Conservation (phyloP, 352 stramenopile genomes). For the Phytophthora ramorum region DNA sequence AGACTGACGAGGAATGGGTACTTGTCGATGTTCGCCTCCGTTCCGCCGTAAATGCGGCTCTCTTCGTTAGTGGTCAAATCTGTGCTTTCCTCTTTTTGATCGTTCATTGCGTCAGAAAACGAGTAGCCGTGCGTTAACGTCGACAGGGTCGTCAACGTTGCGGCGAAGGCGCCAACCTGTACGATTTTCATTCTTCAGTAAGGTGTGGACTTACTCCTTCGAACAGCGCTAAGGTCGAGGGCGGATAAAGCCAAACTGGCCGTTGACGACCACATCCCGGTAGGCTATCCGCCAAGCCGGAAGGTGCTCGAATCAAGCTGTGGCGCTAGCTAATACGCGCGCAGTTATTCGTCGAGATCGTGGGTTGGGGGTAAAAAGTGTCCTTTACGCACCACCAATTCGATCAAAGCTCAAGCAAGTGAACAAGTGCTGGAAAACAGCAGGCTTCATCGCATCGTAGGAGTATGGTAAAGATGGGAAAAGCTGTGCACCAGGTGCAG, state of each 20-base stretch:
- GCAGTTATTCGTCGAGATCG: too few relatives aligned
- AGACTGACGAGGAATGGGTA: constrained; percentile 66
- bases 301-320: too few relatives aligned
- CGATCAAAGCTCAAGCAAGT: too few relatives aligned
- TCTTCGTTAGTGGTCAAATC: constrained; percentile 32
- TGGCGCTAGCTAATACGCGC: too few relatives aligned
- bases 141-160: constrained; percentile 18
- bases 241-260: too few relatives aligned
- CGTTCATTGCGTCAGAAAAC: constrained; percentile 17
- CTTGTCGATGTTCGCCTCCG: constrained; percentile 29
- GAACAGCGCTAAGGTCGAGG: too few relatives aligned
- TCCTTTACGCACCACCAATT: constrained; percentile 25
- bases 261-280: too few relatives aligned
- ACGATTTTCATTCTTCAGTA: too few relatives aligned
- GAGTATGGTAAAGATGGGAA: constrained; percentile 25
- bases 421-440: constrained; percentile 28
- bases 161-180: constrained; percentile 14
- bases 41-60: constrained; percentile 28
- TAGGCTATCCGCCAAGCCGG: too few relatives aligned
- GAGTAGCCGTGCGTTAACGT: constrained; percentile 22
- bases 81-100: constrained; percentile 10
- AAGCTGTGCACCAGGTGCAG: not conserved
- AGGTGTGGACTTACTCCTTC: too few relatives aligned
- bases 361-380: too few relatives aligned
- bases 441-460: constrained; percentile 30